These are phyloP conservation scores for Thelephora ganbajun DNA, from an alignment of 768 basidiomycete species.

Conservation along the genomic window DNA sequence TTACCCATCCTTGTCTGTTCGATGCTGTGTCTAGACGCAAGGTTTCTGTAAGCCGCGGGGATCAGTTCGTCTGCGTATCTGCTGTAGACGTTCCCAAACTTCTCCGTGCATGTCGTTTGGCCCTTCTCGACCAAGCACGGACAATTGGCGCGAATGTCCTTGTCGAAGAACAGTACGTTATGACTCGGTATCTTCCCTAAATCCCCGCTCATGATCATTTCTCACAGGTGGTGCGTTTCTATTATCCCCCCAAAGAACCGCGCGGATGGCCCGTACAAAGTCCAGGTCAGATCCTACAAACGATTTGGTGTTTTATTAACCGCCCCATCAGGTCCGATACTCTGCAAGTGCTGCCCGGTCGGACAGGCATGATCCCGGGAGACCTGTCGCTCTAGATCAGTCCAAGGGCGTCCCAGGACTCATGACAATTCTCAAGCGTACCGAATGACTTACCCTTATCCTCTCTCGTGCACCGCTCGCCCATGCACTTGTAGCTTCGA, in stretches of 20 bases:
- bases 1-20: slow-evolving; percentile 22
- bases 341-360: slow-evolving; percentile 45
- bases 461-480: not conserved
- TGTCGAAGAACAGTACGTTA: slow-evolving; percentile 54
- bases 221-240: slow-evolving; percentile 46
- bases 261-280: slow-evolving; percentile 39
- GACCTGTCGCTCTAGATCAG: slow-evolving; percentile 47
- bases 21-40: slow-evolving; percentile 15
- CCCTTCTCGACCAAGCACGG: slow-evolving; percentile 35
- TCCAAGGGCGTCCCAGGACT: slow-evolving; percentile 53
- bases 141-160: slow-evolving; percentile 43
- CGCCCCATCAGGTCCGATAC: slow-evolving; percentile 39
- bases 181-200: slow-evolving; percentile 4
- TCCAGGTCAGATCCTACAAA: slow-evolving; percentile 31
- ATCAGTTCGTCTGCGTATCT: slow-evolving; percentile 43
- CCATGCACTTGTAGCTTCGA: not conserved
- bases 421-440: slow-evolving; percentile 52
- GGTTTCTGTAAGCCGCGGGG: slow-evolving; percentile 21
- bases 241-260: slow-evolving; percentile 40
- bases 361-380: slow-evolving; percentile 35
- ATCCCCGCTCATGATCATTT: not conserved
- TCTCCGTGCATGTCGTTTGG: slow-evolving; percentile 37
- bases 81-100: slow-evolving; percentile 49
- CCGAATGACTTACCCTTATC: slow-evolving; percentile 6
- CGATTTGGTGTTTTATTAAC: not conserved